Conservation (phyloP, 306 rosid genomes). For the Bauhinia variegata region DNA sequence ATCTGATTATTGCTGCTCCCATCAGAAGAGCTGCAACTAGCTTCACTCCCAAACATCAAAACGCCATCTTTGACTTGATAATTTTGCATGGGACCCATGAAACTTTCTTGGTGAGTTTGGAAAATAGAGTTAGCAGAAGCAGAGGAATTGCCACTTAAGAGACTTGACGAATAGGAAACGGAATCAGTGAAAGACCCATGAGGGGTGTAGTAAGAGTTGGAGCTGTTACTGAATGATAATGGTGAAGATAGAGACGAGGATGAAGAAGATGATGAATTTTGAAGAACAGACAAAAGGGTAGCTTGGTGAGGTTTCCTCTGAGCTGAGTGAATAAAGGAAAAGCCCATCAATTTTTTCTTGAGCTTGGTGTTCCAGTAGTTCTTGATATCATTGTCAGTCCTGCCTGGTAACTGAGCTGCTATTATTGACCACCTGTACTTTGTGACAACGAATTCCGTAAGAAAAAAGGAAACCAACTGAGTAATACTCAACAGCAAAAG, state of each 20-base stretch:
- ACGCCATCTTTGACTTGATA: slow-evolving; percentile 35
- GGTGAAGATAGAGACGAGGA: slow-evolving; percentile 36
- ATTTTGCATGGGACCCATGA: slow-evolving; percentile 38
- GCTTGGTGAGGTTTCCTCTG: slow-evolving; percentile 44
- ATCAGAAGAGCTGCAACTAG: slow-evolving; percentile 70
- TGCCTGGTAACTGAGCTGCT: slow-evolving; percentile 83
- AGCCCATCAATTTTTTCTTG: slow-evolving; percentile 68
- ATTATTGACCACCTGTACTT: slow-evolving; percentile 87
- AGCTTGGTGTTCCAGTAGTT: slow-evolving; percentile 98
- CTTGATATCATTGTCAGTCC: slow-evolving; percentile 93
- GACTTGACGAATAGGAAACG: slow-evolving; percentile 44
- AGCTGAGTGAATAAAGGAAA: slow-evolving; percentile 28
- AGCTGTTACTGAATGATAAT: slow-evolving; percentile 32
- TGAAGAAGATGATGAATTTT: slow-evolving; percentile 49
- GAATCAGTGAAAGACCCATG: slow-evolving; percentile 28
- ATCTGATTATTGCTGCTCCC: slow-evolving; percentile 52
- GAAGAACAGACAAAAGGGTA: slow-evolving; percentile 42
- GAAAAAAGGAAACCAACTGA: slow-evolving; percentile 2
- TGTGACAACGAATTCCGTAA: slow-evolving; percentile 3
- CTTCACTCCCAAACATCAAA: slow-evolving; percentile 57
- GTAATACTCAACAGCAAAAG: slow-evolving; percentile 5
- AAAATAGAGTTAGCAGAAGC: slow-evolving; percentile 28
- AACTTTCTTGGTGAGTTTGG: slow-evolving; percentile 52
- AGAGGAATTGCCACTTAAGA: slow-evolving; percentile 43
- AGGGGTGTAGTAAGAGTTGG: slow-evolving; percentile 21